Evolutionary conservation across 192 early-diverging fungal genomes (phyloP).

Genomic region (Chytriomyces confervae): DNA sequence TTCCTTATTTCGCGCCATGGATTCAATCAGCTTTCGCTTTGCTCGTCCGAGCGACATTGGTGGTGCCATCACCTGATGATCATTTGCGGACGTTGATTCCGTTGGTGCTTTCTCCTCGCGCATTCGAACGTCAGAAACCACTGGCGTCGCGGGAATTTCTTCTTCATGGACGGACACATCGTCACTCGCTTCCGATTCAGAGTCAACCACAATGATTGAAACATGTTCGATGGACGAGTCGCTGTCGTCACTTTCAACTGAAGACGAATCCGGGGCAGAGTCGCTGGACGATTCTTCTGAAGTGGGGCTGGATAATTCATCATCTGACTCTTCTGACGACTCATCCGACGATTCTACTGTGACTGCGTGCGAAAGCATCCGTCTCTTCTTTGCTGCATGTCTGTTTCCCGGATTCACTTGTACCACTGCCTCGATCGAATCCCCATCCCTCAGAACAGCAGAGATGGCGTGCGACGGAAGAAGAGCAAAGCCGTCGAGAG

Average conservation of each 20-base stretch:
- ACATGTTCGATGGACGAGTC: background rate
- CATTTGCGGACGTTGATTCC: background rate
- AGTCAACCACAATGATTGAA: background rate
- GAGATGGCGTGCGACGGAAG: background rate
- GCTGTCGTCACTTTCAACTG: background rate
- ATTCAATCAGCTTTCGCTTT: constrained; percentile 18
- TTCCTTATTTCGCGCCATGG: constrained; percentile 20
- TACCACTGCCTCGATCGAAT: background rate
- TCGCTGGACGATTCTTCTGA: background rate
- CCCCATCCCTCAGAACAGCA: constrained; percentile 11
- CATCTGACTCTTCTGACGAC: background rate
- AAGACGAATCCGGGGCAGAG: background rate
- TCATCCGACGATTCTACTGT: background rate
- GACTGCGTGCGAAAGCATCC: background rate
- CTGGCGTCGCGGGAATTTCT: background rate
- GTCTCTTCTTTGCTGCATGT: background rate
- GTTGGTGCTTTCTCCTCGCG: background rate
- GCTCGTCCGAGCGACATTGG: constrained; percentile 23
- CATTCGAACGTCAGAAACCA: background rate
- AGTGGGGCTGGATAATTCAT: background rate
- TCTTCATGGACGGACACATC: background rate
- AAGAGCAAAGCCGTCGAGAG: constrained; percentile 15
- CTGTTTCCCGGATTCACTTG: background rate
- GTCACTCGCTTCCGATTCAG: background rate
- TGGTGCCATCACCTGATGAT: background rate